Evolutionary conservation across 805 yeast genomes (phyloP).

Genomic region (Jamesozyma gamospora): DNA sequence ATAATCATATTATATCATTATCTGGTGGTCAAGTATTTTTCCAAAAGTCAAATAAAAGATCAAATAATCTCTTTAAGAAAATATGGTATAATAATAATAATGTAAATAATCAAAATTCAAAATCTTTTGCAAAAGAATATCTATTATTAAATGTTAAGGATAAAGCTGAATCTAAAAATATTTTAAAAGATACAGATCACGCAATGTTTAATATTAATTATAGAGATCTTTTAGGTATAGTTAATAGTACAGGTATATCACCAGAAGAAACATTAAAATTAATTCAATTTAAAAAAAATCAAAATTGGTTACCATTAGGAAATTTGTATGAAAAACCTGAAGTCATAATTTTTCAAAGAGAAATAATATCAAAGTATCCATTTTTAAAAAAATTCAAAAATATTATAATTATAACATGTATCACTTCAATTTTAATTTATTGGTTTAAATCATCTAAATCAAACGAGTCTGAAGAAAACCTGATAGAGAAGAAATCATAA

Average conservation of each 20-base stretch:
- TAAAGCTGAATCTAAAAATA: slow-evolving; percentile 3
- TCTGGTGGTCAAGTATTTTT: slow-evolving; percentile 18
- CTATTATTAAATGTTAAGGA: slow-evolving; percentile 10
- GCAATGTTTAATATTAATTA: slow-evolving; percentile 13
- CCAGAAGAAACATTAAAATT: slow-evolving; percentile 20
- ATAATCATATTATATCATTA: slow-evolving; percentile 5
- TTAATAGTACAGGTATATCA: slow-evolving; percentile 15
- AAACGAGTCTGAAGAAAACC: too few relatives aligned
- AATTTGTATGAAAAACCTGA: slow-evolving; percentile 14
- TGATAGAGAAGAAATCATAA: too few relatives aligned
- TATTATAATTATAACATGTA: neutral
- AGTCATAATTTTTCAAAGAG: slow-evolving; percentile 14
- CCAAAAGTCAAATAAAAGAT: neutral
- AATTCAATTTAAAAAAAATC: slow-evolving; percentile 13
- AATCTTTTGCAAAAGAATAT: neutral
- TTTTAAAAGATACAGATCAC: slow-evolving; percentile 7
- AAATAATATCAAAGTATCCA: neutral
- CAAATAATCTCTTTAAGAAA: neutral
- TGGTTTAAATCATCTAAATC: too few relatives aligned
- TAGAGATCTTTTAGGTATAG: slow-evolving; percentile 20
- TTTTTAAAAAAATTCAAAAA: neutral
- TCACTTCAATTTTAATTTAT: neutral
- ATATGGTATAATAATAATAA: neutral
- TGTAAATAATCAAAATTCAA: neutral
- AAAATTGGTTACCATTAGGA: slow-evolving; percentile 24